Base-by-base conservation (phyloP, 2,329 filamentous ascomycete species). In the Pseudogymnoascus sp. region DNA sequence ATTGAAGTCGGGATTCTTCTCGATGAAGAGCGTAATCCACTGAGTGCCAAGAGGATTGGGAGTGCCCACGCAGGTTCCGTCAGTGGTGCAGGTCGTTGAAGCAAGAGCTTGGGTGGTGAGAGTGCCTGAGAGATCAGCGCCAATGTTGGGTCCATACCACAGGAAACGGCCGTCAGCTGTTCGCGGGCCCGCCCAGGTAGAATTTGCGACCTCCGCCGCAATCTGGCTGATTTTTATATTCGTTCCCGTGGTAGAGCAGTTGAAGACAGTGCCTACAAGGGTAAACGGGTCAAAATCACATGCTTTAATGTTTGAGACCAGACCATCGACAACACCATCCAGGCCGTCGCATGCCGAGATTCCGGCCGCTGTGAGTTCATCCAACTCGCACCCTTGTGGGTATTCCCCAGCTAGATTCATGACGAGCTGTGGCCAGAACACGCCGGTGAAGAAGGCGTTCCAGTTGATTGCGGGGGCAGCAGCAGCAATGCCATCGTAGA, bases 401-500 rank as follows among this genome's bases (percentile, higher is more conserved):
- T 62, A 63, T 28, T 50, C 37, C 11, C 37, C 33, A 3, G 60
- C 19, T 14, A 60, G n/a, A 37, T 66, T 61, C 65, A 69, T 68
- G n/a, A 69, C 43, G 11, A 67, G 41, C 12, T 61, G 19, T 14
- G 66, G 62, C 59, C 63, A 67, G 24, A 59, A 59, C 4, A 62
- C 33, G 1, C 33, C 46, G 1, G 64, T 14, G 10, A 65, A 35
- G 10, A 68, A 61, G 16, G 60, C 41, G 53, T 40, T 43, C 65
- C 63, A 69, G 61, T 77, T 74, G 56, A 77, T 72, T 1, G 76
- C 76, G 11, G 77, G 76, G 1, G 75, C 72, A 4, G 65, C 64
- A 4, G 77, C 75, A 3, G 76, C 62, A 60, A 79, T 78, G 19
- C 77, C 76, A 64, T 79, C 72, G 62, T 74, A 78, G 2, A 70